Evolutionary conservation across 768 basidiomycete species (phyloP).

Genomic region (Porpolomopsis calyptriformis): DNA sequence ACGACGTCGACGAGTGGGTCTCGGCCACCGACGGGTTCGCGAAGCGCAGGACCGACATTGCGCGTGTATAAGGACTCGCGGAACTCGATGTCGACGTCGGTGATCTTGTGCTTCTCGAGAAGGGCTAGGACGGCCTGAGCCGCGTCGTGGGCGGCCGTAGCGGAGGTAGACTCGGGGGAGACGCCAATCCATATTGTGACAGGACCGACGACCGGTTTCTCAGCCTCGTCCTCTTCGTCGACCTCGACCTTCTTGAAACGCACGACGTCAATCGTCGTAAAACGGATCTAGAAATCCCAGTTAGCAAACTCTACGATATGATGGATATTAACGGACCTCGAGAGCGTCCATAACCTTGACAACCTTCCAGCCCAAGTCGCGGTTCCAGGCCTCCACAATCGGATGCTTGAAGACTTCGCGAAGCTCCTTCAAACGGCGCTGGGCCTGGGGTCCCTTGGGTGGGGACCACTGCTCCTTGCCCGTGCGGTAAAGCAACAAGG

Average conservation of each 20-base stretch:
- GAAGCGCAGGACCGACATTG: slow-evolving; percentile 21
- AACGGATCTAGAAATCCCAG: slow-evolving; percentile 21
- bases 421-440: slow-evolving; percentile 21
- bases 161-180: slow-evolving; percentile 18
- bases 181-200: slow-evolving; percentile 27
- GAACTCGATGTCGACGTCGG: slow-evolving; percentile 25
- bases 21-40: slow-evolving; percentile 17
- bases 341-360: slow-evolving; percentile 18
- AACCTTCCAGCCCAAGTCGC: slow-evolving; percentile 21
- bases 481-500: slow-evolving; percentile 18
- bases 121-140: slow-evolving; percentile 21
- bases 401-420: slow-evolving; percentile 23
- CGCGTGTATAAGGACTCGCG: slow-evolving; percentile 22
- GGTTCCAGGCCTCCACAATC: slow-evolving; percentile 22
- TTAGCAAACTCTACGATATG: slow-evolving; percentile 21
- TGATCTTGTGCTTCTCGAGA: slow-evolving; percentile 22
- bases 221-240: slow-evolving; percentile 13
- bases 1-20: slow-evolving; percentile 21
- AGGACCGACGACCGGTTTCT: slow-evolving; percentile 19
- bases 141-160: slow-evolving; percentile 21
- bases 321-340: slow-evolving; percentile 18
- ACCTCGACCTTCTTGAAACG: slow-evolving; percentile 21
- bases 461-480: slow-evolving; percentile 20
- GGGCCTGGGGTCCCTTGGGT: slow-evolving; percentile 14
- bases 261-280: slow-evolving; percentile 25